These are phyloP conservation scores for Helminthosporium solani DNA, from an alignment of 2,329 filamentous ascomycete species.

Conservation along the genomic window DNA sequence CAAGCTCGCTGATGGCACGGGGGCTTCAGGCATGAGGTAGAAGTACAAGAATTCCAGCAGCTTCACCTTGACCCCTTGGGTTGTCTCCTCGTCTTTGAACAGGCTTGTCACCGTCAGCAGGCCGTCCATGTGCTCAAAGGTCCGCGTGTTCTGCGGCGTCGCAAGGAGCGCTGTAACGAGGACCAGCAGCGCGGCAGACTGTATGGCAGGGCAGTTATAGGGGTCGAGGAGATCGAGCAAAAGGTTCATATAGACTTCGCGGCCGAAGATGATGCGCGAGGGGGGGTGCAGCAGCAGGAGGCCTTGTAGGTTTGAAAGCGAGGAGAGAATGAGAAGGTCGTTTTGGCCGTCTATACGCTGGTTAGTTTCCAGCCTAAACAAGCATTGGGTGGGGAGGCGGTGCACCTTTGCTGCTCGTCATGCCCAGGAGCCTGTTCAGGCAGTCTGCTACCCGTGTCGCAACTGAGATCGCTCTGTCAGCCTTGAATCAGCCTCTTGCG, in stretches of 20 bases:
- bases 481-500: not conserved
- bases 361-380: conserved; percentile 14
- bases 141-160: conserved; percentile 81
- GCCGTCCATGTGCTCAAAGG: conserved; percentile 89
- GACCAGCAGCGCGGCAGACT: conserved; percentile 84
- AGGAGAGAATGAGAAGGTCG: conserved; percentile 83
- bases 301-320: conserved; percentile 87
- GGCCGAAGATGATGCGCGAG: conserved; percentile 80
- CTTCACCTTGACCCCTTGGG: conserved; percentile 87
- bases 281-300: conserved; percentile 85
- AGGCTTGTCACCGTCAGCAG: conserved; percentile 87
- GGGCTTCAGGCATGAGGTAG: conserved; percentile 92
- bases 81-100: conserved; percentile 85
- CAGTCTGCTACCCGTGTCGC: conserved; percentile 81
- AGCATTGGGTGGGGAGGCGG: conserved; percentile 1
- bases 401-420: conserved; percentile 57
- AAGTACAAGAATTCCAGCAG: conserved; percentile 98
- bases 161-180: conserved; percentile 88
- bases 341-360: conserved; percentile 66
- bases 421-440: conserved; percentile 81
- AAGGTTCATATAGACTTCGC: conserved; percentile 94
- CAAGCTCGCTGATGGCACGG: conserved; percentile 44
- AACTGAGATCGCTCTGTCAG: conserved; percentile 52
- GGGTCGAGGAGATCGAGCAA: conserved; percentile 93
- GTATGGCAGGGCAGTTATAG: conserved; percentile 84